Evolutionary conservation across 768 basidiomycete genomes (phyloP).

Genomic region (Termitomyces sp.): DNA sequence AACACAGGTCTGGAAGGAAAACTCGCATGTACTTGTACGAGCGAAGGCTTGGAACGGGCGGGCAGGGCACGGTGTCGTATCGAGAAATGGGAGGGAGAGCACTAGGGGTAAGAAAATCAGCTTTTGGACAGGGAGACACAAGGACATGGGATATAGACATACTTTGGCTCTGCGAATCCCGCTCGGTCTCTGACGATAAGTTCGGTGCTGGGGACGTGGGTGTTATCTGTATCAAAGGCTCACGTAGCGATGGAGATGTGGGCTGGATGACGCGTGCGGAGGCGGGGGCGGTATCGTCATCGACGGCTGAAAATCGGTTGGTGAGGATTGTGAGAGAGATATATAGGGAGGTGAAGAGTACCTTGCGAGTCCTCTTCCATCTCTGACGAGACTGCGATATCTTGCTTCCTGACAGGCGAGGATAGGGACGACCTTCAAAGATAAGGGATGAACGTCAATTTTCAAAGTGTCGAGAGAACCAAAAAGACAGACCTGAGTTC

Average conservation of each 20-base stretch:
- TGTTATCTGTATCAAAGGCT: slow-evolving; percentile 2
- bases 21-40: background rate
- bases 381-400: slow-evolving; percentile 23
- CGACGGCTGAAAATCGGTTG: slow-evolving; percentile 1
- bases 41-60: slow-evolving; percentile 5
- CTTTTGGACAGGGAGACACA: no score
- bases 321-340: background rate
- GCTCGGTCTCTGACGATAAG: slow-evolving; percentile 16
- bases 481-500: background rate
- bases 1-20: background rate
- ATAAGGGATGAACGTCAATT: no score
- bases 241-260: no score
- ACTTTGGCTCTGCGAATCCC: slow-evolving; percentile 19
- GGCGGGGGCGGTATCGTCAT: no score
- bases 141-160: no score
- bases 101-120: no score
- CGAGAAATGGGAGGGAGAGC: slow-evolving; percentile 11
- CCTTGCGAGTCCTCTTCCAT: slow-evolving; percentile 40
- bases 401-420: background rate
- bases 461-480: no score
- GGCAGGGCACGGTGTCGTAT: slow-evolving; percentile 10
- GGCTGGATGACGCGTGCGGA: no score
- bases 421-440: background rate
- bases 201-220: slow-evolving; percentile 6
- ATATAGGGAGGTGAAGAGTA: background rate